Conservation (phyloP, 169 alveolate genomes). For the Plasmodium cynomolgi region DNA sequence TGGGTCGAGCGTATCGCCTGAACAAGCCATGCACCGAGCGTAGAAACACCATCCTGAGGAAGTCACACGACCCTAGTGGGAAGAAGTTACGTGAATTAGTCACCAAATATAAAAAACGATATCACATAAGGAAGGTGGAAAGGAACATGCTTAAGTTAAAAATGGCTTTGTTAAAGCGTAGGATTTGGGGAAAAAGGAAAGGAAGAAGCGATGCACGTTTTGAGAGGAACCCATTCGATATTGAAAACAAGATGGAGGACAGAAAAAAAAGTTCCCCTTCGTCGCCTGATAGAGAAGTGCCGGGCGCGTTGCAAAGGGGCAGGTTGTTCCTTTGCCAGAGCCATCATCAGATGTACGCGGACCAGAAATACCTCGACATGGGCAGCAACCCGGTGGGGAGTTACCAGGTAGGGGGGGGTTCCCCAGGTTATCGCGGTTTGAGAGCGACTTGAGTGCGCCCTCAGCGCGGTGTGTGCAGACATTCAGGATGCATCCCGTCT, state of each 20-base stretch:
- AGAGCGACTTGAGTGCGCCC: too few species aligned
- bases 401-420: neutral
- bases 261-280: neutral
- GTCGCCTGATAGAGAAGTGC: conserved; percentile 13
- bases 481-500: neutral
- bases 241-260: neutral
- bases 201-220: neutral
- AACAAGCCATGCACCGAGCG: neutral
- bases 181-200: conserved; percentile 17
- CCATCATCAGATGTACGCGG: conserved; percentile 44
- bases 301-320: neutral
- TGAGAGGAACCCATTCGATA: neutral
- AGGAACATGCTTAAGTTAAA: neutral
- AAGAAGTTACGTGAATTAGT: neutral
- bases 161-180: conserved; percentile 1
- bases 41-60: neutral
- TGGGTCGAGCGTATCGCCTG: neutral
- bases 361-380: neutral
- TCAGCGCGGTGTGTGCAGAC: neutral
- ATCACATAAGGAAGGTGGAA: neutral
- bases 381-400: neutral
- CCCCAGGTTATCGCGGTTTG: neutral
- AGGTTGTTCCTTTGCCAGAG: conserved; percentile 24
- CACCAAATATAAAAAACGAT: neutral
- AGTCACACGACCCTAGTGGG: neutral